Evolutionary conservation across 148 eudicot species (phyloP), one percentile per base, ranked within the genome.

Genomic region (Silene conica): DNA sequence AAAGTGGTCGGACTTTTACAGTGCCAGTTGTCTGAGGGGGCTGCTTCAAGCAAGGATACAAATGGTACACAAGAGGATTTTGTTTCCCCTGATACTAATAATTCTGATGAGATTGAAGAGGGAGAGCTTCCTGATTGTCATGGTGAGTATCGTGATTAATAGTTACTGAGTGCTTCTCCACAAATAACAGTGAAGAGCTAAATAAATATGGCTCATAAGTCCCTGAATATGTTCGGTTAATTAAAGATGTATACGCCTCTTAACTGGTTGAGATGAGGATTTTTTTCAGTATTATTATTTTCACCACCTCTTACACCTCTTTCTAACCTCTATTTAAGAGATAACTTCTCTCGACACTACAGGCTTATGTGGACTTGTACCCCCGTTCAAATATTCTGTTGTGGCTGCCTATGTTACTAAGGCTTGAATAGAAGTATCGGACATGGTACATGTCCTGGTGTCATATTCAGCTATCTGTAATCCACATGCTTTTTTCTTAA

Each of bases 61-160:
- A 76, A 76, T 69, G 74, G 54, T 73, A 68, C 71, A 45, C 74
- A 83, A 58, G 76, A 63, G 54, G 77, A 84, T 52, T 61, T 52
- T 73, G 70, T 48, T 81, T 75, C 70, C 65, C 73, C 54, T 74
- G 81, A 74, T 78, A 84, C 28, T 48, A 67, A 73, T 73, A 79
- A 69, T 79, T 67, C 68, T 63, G 93, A 83, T 74, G 98, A 95
- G 81, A 80, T 92, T 58, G 98, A 95, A 79, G 98, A 95, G 79
- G 98, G 98, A 67, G 98, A 95, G 82, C 98, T 95, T 77, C 87
- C 97, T 79, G 92, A 87, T 77, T 89, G 87, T 81, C 93, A 88
- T 74, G 96, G 98, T 92, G 77, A 82, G 89, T 78, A 41, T 63
- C 62, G 61, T 69, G 31, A 26, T 65, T 15, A 7, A 52, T 63